Percentiles rank a stretch among this genome's conserved stretches.
phyloP scores from a whole-genome alignment of 2,329 filamentous ascomycete genomes.

The Pestalotiopsis sp. region DNA sequence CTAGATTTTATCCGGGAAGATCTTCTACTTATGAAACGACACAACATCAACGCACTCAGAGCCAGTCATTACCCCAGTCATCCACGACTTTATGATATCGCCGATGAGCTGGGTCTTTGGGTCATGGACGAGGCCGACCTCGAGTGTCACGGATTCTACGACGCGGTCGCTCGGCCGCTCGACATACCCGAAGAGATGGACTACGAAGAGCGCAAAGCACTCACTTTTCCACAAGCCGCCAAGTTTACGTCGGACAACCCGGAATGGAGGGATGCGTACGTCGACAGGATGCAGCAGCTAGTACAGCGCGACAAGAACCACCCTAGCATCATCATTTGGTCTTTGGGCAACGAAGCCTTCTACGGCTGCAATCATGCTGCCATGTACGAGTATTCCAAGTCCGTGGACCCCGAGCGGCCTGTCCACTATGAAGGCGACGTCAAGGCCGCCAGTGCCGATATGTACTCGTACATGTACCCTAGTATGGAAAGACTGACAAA shows the following conservation, averaged over 20 bases:
- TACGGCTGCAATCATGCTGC: slow-evolving; percentile 68
- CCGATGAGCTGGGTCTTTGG: slow-evolving; percentile 68
- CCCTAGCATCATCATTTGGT: slow-evolving; percentile 72
- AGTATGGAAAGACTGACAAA: slow-evolving; percentile 51
- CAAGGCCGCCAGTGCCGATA: slow-evolving; percentile 61
- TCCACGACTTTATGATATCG: slow-evolving; percentile 58
- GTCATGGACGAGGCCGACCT: slow-evolving; percentile 54
- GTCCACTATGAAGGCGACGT: slow-evolving; percentile 70
- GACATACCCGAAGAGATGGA: slow-evolving; percentile 57
- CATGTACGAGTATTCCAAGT: slow-evolving; percentile 66
- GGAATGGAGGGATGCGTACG: slow-evolving; percentile 63
- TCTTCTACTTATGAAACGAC: slow-evolving; percentile 66
- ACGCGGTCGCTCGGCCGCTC: slow-evolving; percentile 48
- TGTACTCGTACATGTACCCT: slow-evolving; percentile 71
- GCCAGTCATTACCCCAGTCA: slow-evolving; percentile 71
- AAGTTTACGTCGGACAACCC: slow-evolving; percentile 63
- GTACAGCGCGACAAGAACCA: slow-evolving; percentile 73
- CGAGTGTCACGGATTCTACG: slow-evolving; percentile 56
- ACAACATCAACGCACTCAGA: slow-evolving; percentile 72
- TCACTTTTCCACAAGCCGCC: slow-evolving; percentile 56
- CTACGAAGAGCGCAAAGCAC: slow-evolving; percentile 60
- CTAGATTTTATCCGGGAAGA: slow-evolving; percentile 63
- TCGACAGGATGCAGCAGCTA: slow-evolving; percentile 67
- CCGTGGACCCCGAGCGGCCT: slow-evolving; percentile 57
- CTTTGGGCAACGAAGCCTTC: slow-evolving; percentile 73